Evolutionary conservation across 768 basidiomycete genomes (phyloP), one percentile per base, ranked within the genome.

Genomic region (Tulasnella sp.): DNA sequence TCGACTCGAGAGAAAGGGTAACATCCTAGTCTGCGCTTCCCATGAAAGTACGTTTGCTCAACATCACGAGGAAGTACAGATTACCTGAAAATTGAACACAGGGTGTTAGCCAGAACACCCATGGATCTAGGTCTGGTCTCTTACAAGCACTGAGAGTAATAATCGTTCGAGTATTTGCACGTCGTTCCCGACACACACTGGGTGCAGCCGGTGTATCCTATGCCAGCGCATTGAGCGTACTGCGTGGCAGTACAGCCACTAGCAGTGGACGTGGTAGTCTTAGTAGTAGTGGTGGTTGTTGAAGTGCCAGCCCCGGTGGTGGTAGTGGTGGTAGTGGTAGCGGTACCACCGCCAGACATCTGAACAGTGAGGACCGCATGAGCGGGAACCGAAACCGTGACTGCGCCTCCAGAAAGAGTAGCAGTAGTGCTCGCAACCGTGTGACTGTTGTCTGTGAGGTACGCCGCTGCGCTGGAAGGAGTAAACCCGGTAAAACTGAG

Each of bases 151-250:
- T 73, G 74, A 18, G 42, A 46, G 51, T 48, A 46, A 16, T 3
- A 75, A 10, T n/a, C 74, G 35, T 75, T 75, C 48, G 40, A 40
- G 46, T 46, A 46, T n/a, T 46, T 51, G 74, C 74, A 75, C 15
- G 74, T 75, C 16, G 42, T 57, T 39, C 74, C 74, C 10, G 74
- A 46, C n/a, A n/a, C 74, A 37, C 74, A 75, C 23, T 37, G 42
- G 13, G 74, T 75, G 51, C 42, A 51, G 23, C 74, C 74, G 20
- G 74, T 75, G 44, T 23, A 75, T 29, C 74, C 74, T 20, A 20
- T n/a, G 37, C 74, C 74, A 5, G 7, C 74, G 35, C 74, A 46
- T 26, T 75, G 51, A 51, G 42, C 61, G 26, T 42, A 75, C 23
- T 10, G 74, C 0, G 35, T 15, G 5, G 35, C 51, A 5, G 51